Base-by-base conservation (phyloP, 768 basidiomycete genomes). In the Boletus edulis region DNA sequence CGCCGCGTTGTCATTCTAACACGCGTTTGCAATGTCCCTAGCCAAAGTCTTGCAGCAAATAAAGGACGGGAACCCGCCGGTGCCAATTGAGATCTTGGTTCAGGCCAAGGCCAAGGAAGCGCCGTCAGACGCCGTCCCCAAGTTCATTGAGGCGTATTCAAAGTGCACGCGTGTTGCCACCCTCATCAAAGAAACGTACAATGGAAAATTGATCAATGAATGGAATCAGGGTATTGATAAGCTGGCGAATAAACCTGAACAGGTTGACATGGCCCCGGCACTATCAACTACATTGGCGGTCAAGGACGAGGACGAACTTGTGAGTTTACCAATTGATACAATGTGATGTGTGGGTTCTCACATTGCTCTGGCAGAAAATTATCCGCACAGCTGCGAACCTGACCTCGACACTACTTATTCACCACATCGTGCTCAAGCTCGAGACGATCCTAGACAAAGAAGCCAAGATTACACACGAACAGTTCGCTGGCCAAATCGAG, bases 291-390 rank as follows among this genome's bases (percentile, higher is more conserved):
- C 91, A 47, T 84, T 98, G 79, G 86, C 89, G 1, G 82, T 87
- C 24, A 98, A 98, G 70, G 95, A 98, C 63, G 84, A 86, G 24
- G 93, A 97, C 40, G 97, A 98, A 65, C 68, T 96, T 50, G 96
- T 94, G 59, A 58, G 89, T 75, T n/a, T 12, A 24, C 18, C 27
- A 4, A 38, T 27, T 52, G 22, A 35, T 37, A 29, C n/a, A 10
- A 11, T 20, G 27, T 7, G 20, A 29, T 56, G 40, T 39, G 54
- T 45, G 13, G 29, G 42, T 52, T 34, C 58, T 66, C 35, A 60
- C 56, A 10, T 46, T 10, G 1, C 24, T 42, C 44, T 43, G 48
- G 34, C 66, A 97, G 93, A 93, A 89, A 90, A 78, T 75, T 57
- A 81, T 85, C 15, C 83, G 89, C 60, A 84, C 75, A 0, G 91